Base-by-base conservation (phyloP, 73 alveolate species). In the Paramecium caudatum region DNA sequence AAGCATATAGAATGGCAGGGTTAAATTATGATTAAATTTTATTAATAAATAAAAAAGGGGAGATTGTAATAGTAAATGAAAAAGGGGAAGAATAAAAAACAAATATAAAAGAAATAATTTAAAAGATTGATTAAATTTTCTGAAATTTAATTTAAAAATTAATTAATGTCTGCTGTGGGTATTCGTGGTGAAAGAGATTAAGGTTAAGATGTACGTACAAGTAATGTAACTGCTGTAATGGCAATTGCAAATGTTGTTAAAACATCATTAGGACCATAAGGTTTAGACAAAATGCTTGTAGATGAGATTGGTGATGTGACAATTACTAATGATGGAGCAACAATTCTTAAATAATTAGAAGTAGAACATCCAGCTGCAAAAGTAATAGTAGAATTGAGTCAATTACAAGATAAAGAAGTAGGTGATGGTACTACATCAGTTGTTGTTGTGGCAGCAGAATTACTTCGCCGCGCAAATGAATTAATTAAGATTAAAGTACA, bases 381-480 rank as follows among this genome's bases (percentile, higher is more conserved):
- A 95, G 99, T 98, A 25, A 91, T 98, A 37, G 99, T 97, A 36
- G 99, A 98, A 61, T 91, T 98, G 46, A 96, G 99, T 32, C 95
- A 97, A 87, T 94, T 98, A 21, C 98, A 98, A 94, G 99, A 97
- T 82, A 94, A 94, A 82, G 96, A 93, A 85, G 99, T 98, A 62
- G 99, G 99, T 21, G 99, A 98, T 92, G 99, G 99, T 10, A 98
- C 99, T 48, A 98, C 99, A 25, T 95, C 99, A n/a, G 99, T 98
- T 17, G 99, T 97, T 47, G 96, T 98, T 90, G 84, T 98, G 70
- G 99, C 99, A 25, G 99, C 99, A 49, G 99, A 98, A 90, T 94
- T 98, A 48, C 92, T 98, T 88, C 95, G 94, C 93, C 81, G 99
- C 90, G 99, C 99, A 70, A 97, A 98, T 88, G 99, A 97, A 81